A percentile compares a stretch with the other conserved stretches of the same genome.
phyloP scores from a whole-genome alignment of 1,284 basidiomycete species.

The Fomes fomentarius region DNA sequence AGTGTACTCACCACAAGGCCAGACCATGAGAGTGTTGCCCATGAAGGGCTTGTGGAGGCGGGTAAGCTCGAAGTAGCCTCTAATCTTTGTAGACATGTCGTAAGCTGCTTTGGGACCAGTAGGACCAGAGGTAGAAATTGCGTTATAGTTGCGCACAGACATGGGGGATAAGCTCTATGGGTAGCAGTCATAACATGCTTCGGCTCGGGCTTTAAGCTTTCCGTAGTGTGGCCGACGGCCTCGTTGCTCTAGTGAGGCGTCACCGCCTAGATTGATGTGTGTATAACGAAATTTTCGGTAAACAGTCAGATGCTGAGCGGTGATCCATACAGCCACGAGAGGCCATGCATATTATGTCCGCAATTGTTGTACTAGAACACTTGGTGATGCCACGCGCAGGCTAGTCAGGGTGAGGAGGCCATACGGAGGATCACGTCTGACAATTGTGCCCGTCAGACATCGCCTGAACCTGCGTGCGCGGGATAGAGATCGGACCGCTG shows the following conservation, averaged over 20 bases:
- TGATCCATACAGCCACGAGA: background rate
- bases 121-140: background rate
- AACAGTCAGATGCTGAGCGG: background rate
- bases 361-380: background rate
- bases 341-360: background rate
- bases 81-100: background rate
- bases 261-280: background rate
- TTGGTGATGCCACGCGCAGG: too few species aligned
- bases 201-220: too few species aligned
- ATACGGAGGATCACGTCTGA: too few species aligned
- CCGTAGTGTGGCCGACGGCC: background rate
- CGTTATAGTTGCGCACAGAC: background rate
- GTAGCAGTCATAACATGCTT: too few species aligned
- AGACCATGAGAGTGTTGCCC: slow-evolving; percentile 37
- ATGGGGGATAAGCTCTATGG: too few species aligned
- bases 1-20: slow-evolving; percentile 34
- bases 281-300: too few species aligned
- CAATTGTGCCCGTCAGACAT: too few species aligned
- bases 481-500: too few species aligned
- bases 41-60: slow-evolving; percentile 36
- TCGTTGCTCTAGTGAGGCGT: background rate
- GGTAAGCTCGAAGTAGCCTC: slow-evolving; percentile 33
- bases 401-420: too few species aligned
- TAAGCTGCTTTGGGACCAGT: background rate
- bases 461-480: too few species aligned